Conservation (phyloP, 306 rosid genomes). For the Cercis canadensis region DNA sequence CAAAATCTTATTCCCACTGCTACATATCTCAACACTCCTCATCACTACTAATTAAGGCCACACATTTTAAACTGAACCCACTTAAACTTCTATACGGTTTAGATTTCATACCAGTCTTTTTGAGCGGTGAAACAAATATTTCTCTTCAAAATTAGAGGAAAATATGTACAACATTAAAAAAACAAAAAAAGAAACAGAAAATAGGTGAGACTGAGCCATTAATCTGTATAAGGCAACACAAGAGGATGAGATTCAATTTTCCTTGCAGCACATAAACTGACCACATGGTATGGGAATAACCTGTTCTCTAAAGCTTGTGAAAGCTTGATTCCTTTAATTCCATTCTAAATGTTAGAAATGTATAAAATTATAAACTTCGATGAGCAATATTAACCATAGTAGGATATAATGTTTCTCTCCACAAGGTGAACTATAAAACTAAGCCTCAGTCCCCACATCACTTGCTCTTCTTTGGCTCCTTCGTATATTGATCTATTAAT, state of each 20-base stretch:
- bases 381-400: constrained; percentile 10
- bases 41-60: too few species aligned
- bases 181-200: too few species aligned
- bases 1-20: too few species aligned
- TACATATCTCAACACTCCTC: too few species aligned
- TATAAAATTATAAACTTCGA: constrained; percentile 23
- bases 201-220: not conserved
- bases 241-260: constrained; percentile 20
- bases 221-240: constrained; percentile 16
- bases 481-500: constrained; percentile 52
- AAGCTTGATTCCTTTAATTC: constrained; percentile 34
- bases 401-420: constrained; percentile 31
- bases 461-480: constrained; percentile 65
- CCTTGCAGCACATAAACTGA: constrained; percentile 20
- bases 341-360: constrained; percentile 36
- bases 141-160: too few species aligned
- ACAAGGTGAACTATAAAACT: constrained; percentile 12
- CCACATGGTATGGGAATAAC: constrained; percentile 25
- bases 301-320: constrained; percentile 32
- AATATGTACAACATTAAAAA: too few species aligned
- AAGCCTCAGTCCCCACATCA: constrained; percentile 28
- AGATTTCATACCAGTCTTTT: too few species aligned
- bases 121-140: too few species aligned
- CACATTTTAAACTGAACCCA: too few species aligned
- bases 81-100: too few species aligned